Evolutionary conservation across 441 rosid species (phyloP).

Genomic region (Aquilaria agallochum): DNA sequence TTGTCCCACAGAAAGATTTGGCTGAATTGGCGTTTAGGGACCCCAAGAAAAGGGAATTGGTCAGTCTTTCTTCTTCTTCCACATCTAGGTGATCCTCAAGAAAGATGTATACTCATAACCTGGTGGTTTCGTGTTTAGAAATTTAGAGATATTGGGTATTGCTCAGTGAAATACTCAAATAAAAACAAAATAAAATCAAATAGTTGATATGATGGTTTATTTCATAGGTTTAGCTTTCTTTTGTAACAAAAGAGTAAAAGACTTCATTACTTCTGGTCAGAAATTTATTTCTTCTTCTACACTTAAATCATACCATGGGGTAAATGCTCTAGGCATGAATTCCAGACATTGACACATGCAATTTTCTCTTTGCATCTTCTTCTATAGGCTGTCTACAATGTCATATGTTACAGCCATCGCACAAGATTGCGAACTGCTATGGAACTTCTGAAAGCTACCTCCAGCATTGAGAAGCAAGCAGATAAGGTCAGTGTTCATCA

Average conservation of each 20-base stretch:
- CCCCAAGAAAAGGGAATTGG: conserved; percentile 66
- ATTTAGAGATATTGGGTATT: neutral
- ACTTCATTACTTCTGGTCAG: too few species aligned
- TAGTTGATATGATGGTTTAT: too few species aligned
- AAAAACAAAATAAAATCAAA: neutral
- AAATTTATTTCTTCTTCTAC: too few species aligned
- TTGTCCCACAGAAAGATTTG: conserved; percentile 65
- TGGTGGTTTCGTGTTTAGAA: neutral
- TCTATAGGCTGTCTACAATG: conserved; percentile 71
- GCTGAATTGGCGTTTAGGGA: conserved; percentile 72
- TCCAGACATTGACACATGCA: too few species aligned
- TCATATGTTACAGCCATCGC: conserved; percentile 56
- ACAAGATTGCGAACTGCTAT: conserved; percentile 69
- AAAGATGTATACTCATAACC: neutral
- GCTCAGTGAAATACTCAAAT: neutral
- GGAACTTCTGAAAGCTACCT: conserved; percentile 73
- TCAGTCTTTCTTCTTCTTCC: conserved; percentile 19
- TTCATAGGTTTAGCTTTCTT: too few species aligned
- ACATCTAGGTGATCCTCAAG: neutral
- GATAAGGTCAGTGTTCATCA: conserved; percentile 42
- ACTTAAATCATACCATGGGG: too few species aligned
- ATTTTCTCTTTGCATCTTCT: conserved; percentile 11
- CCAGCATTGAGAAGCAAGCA: conserved; percentile 64
- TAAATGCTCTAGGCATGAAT: too few species aligned
- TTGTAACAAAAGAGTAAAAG: too few species aligned